Conservation (phyloP, 2,329 filamentous ascomycete species). For the Trichophyton benhamiae region DNA sequence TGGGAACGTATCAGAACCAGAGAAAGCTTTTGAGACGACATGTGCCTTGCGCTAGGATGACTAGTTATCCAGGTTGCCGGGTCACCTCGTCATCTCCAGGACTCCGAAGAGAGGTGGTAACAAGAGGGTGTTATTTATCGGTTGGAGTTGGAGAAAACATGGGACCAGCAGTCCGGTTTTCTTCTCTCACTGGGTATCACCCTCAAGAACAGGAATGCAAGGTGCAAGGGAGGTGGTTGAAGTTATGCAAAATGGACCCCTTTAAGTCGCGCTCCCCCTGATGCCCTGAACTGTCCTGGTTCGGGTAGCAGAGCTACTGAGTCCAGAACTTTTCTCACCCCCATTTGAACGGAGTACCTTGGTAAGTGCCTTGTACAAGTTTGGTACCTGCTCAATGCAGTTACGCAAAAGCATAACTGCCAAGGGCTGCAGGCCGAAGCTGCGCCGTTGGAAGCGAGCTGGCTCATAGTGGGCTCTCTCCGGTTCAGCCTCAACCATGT, state of each 20-base stretch:
- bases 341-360: neutral
- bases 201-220: neutral
- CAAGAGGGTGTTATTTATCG: neutral
- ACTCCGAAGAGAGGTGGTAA: neutral
- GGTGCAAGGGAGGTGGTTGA: neutral
- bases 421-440: neutral
- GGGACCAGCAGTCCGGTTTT: neutral
- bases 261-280: neutral
- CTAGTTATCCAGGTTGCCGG: neutral
- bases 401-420: neutral
- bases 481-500: neutral
- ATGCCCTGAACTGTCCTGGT: no score
- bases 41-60: neutral
- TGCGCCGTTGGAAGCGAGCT: no score
- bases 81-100: neutral
- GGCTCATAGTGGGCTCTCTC: no score
- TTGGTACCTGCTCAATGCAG: neutral
- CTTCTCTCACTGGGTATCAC: neutral
- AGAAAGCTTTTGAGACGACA: neutral
- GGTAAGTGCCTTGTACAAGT: neutral
- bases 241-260: neutral
- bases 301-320: no score
- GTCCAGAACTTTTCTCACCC: no score
- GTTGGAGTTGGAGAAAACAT: neutral
- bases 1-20: neutral